Evolutionary conservation across 148 eudicot genomes (phyloP).

Genomic region (Nepenthes gracilis): DNA sequence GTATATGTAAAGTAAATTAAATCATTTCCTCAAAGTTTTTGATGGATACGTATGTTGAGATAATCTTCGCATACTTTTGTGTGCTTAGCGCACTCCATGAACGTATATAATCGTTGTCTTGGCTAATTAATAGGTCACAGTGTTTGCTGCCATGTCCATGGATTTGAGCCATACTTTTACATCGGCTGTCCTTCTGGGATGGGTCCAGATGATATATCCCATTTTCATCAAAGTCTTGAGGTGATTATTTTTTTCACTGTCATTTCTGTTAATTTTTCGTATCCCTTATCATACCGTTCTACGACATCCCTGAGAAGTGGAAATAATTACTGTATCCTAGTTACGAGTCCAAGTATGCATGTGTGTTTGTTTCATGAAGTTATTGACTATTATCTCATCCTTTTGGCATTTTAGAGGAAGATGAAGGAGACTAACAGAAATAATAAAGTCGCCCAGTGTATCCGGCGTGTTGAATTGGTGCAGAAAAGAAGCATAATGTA

Average conservation of each 20-base stretch:
- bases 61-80: too few relatives aligned
- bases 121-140: constrained; percentile 52
- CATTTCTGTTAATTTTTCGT: background rate
- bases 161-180: constrained; percentile 95
- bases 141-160: constrained; percentile 91
- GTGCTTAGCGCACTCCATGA: too few relatives aligned
- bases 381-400: background rate
- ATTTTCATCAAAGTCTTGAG: constrained; percentile 77
- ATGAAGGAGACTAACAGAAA: constrained; percentile 79
- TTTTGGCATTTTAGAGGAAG: constrained; percentile 39
- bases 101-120: too few relatives aligned
- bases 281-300: background rate
- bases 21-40: too few relatives aligned
- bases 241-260: constrained; percentile 19
- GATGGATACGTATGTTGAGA: too few relatives aligned
- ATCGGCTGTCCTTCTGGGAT: constrained; percentile 81
- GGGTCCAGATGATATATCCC: constrained; percentile 95
- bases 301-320: background rate
- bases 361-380: background rate
- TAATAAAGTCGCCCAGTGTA: constrained; percentile 51
- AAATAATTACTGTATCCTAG: background rate
- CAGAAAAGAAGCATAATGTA: constrained; percentile 93
- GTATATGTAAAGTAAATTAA: background rate
- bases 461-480: constrained; percentile 70
- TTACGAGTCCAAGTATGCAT: background rate